These are phyloP conservation scores for Xylaria sp. DNA, from an alignment of 2,329 filamentous ascomycete genomes.

Conservation along the genomic window DNA sequence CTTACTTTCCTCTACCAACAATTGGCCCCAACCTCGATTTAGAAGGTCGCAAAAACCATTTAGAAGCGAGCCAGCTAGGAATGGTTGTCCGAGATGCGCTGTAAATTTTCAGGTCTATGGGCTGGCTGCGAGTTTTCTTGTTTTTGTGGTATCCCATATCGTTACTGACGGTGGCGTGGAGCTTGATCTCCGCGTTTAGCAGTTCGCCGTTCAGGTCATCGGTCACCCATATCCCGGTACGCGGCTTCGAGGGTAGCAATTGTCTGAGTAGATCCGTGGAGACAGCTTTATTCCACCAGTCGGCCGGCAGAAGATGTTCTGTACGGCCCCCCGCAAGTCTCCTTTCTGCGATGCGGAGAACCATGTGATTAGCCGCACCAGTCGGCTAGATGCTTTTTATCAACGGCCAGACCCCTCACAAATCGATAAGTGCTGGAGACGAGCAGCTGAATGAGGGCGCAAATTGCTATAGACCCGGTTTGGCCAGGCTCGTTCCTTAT, in stretches of 20 bases:
- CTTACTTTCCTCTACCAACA: not conserved
- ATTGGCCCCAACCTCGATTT: not conserved
- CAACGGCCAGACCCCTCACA: conserved; percentile 9
- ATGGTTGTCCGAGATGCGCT: not conserved
- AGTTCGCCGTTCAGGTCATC: not conserved
- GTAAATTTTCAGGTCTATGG: not conserved
- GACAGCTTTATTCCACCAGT: conserved; percentile 29
- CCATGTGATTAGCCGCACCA: conserved; percentile 15
- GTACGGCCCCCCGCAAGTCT: conserved; percentile 15
- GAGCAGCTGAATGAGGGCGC: not conserved
- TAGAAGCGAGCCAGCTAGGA: not conserved
- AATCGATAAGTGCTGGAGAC: not conserved
- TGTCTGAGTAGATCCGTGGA: conserved; percentile 1
- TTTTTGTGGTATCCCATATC: not conserved
- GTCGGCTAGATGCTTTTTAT: conserved; percentile 4
- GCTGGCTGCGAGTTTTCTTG: not conserved
- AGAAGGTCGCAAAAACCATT: no score
- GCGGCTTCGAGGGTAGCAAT: not conserved
- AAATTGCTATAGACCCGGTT: not conserved
- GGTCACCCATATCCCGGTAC: not conserved
- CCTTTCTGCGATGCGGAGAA: conserved; percentile 1
- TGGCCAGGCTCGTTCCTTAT: not conserved
- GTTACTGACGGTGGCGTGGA: not conserved
- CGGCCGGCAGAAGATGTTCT: conserved; percentile 20
- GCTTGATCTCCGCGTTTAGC: not conserved